A percentile compares a stretch with the other conserved stretches of the same genome.
phyloP scores from a whole-genome alignment of 2,329 filamentous ascomycete genomes.

The Alternaria viburni region DNA sequence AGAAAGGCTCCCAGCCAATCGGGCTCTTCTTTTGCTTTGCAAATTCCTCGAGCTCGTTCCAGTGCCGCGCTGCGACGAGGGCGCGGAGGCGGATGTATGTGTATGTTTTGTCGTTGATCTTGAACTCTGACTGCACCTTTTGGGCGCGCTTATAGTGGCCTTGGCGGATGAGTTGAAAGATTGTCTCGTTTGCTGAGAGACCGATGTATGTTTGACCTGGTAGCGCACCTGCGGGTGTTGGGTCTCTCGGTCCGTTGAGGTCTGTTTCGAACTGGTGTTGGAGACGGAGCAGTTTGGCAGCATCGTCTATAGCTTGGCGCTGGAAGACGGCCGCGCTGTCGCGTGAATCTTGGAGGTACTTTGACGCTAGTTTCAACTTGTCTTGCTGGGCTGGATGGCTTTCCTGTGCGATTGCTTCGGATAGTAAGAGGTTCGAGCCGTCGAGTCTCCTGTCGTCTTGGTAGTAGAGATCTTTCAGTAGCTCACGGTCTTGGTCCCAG shows the following conservation, averaged over 20 bases:
- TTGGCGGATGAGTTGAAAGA: slow-evolving; percentile 83
- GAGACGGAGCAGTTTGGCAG: slow-evolving; percentile 77
- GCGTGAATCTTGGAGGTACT: slow-evolving; percentile 82
- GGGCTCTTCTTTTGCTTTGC: slow-evolving; percentile 80
- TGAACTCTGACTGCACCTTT: slow-evolving; percentile 91
- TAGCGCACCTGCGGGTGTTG: slow-evolving; percentile 37
- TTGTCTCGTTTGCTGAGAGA: slow-evolving; percentile 86
- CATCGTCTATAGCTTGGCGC: slow-evolving; percentile 77
- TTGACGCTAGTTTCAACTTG: slow-evolving; percentile 85
- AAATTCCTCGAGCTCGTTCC: slow-evolving; percentile 89
- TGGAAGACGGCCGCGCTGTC: slow-evolving; percentile 75
- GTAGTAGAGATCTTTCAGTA: slow-evolving; percentile 96
- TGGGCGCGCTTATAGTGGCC: slow-evolving; percentile 85
- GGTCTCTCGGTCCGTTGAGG: slow-evolving; percentile 61
- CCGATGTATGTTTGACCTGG: slow-evolving; percentile 69
- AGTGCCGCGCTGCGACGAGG: slow-evolving; percentile 87
- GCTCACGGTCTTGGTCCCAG: slow-evolving; percentile 74
- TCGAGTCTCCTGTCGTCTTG: slow-evolving; percentile 92
- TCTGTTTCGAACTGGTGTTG: slow-evolving; percentile 90
- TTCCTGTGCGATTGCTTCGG: slow-evolving; percentile 78
- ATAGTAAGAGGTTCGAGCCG: slow-evolving; percentile 84
- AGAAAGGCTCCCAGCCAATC: slow-evolving; percentile 98
- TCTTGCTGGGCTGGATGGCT: slow-evolving; percentile 75
- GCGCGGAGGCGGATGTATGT: slow-evolving; percentile 89
- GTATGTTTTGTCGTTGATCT: slow-evolving; percentile 85